Evolutionary conservation across 192 early-diverging fungal genomes (phyloP).

Genomic region (Kickxella alabastrina): DNA sequence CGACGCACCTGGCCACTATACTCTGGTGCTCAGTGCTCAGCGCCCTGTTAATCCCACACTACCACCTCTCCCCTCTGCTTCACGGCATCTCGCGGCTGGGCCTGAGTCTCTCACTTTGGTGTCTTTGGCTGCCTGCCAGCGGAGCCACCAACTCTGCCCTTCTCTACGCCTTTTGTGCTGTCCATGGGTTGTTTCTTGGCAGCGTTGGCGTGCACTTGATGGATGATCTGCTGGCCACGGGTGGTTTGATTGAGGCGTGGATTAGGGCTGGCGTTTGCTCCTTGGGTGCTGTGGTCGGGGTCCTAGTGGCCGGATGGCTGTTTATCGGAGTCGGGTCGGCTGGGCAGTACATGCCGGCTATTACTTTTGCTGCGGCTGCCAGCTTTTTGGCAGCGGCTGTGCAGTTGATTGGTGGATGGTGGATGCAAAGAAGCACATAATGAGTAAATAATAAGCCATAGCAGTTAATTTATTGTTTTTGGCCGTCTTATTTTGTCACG

Average conservation of each 20-base stretch:
- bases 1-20: no score
- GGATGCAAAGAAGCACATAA: background rate
- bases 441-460: no score
- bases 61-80: no score
- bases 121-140: constrained; percentile 34
- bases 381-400: constrained; percentile 2
- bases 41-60: no score
- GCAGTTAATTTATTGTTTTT: no score
- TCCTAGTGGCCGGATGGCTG: constrained; percentile 13
- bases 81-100: background rate
- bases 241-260: background rate
- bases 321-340: constrained; percentile 9
- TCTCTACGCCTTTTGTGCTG: constrained; percentile 7
- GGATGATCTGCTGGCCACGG: no score
- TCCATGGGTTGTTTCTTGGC: constrained; percentile 19
- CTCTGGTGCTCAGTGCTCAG: no score
- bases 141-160: constrained; percentile 9
- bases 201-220: background rate
- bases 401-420: background rate
- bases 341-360: constrained; percentile 6
- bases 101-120: constrained; percentile 12
- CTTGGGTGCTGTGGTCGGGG: constrained; percentile 1
- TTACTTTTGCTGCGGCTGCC: constrained; percentile 11
- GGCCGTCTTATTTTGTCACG: no score
- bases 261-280: background rate